Percentiles rank a stretch among this genome's conserved stretches.
phyloP scores from a whole-genome alignment of 2,329 filamentous ascomycete genomes.

The Venturia carpophila region DNA sequence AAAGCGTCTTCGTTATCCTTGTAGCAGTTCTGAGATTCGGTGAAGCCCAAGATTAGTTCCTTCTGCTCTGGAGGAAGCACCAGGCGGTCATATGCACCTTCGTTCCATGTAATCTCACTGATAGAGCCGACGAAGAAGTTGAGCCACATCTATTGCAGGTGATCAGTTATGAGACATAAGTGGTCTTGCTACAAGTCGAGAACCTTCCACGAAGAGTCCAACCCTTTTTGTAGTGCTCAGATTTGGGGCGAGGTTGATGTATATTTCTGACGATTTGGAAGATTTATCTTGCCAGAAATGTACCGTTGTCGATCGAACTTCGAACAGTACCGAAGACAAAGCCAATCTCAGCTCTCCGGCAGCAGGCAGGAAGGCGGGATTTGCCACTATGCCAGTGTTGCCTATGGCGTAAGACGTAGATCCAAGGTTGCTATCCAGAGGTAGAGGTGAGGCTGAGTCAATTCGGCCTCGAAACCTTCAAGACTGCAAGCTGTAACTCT shows the following conservation, averaged over 20 bases:
- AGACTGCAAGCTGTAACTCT: too few relatives aligned
- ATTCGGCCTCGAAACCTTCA: background rate
- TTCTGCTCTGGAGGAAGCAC: conserved; percentile 28
- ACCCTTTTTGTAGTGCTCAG: too few relatives aligned
- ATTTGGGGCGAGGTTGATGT: too few relatives aligned
- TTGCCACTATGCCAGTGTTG: background rate
- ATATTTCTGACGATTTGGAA: too few relatives aligned
- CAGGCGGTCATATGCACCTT: conserved; percentile 26
- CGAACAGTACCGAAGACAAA: too few relatives aligned
- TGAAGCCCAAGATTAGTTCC: conserved; percentile 29
- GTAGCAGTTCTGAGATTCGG: conserved; percentile 24
- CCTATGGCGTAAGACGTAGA: background rate
- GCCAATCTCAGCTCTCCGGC: too few relatives aligned
- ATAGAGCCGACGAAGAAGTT: conserved; percentile 21
- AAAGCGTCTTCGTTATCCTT: conserved; percentile 28
- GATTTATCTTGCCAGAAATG: too few relatives aligned
- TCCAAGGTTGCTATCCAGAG: background rate
- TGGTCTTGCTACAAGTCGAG: too few relatives aligned
- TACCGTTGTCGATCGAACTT: too few relatives aligned
- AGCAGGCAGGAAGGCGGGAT: too few relatives aligned
- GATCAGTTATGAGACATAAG: background rate
- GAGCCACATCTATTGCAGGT: conserved; percentile 19
- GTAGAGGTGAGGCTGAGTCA: background rate
- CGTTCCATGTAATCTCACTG: conserved; percentile 28
- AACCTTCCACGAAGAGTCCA: too few relatives aligned